phyloP scores from a whole-genome alignment of 805 yeast genomes.

The Wickerhamomyces sydowiorum region DNA sequence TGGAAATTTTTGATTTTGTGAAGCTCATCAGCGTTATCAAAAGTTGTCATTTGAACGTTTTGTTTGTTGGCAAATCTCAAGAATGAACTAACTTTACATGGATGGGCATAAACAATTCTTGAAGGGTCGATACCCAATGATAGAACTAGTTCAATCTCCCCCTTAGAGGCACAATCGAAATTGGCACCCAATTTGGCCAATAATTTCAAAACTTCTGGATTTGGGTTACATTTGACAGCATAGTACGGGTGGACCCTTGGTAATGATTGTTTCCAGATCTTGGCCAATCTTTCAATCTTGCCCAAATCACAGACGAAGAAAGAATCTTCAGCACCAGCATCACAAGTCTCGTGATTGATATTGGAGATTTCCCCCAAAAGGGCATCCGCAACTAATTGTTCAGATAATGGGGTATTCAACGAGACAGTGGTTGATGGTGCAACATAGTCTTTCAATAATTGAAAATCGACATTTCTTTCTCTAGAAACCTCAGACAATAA shows the following conservation, averaged over 20 bases:
- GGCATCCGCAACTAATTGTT: constrained; percentile 32
- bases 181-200: constrained; percentile 62
- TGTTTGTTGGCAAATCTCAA: constrained; percentile 60
- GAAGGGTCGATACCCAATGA: constrained; percentile 55
- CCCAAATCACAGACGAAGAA: constrained; percentile 86
- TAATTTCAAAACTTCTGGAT: constrained; percentile 47
- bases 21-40: constrained; percentile 84
- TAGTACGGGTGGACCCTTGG: constrained; percentile 84
- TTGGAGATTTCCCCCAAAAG: constrained; percentile 32
- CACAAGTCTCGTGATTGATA: constrained; percentile 54
- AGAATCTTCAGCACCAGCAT: constrained; percentile 76
- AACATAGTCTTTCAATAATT: not conserved
- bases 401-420: constrained; percentile 26
- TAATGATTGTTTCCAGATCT: constrained; percentile 57
- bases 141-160: constrained; percentile 69
- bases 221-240: constrained; percentile 93
- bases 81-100: constrained; percentile 85
- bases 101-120: constrained; percentile 85
- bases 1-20: constrained; percentile 62
- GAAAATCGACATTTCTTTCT: not conserved
- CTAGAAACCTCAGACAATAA: not conserved
- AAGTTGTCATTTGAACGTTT: constrained; percentile 70
- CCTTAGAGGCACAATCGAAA: constrained; percentile 91
- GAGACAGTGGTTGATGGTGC: not conserved
- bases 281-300: constrained; percentile 53